Conservation (phyloP, 2,329 filamentous ascomycete species). For the Botrytis byssoidea region DNA sequence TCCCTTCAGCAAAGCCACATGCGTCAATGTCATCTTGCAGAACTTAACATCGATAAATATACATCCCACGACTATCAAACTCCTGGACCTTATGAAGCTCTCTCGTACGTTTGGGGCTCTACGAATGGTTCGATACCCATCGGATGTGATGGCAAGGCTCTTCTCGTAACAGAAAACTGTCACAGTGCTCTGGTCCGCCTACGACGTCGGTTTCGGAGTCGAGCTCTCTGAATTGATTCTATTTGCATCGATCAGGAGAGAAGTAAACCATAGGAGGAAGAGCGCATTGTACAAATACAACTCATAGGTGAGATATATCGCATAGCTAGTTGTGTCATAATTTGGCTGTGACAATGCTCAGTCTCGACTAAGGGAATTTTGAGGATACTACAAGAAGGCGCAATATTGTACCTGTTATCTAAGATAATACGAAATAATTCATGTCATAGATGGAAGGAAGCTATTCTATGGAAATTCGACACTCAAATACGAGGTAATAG, state of each 20-base stretch:
- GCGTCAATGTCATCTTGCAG: background rate
- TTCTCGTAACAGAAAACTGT: background rate
- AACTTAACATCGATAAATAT: background rate
- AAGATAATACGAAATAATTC: too few relatives aligned
- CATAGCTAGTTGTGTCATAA: background rate
- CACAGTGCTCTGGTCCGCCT: background rate
- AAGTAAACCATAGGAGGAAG: background rate
- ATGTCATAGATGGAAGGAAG: too few relatives aligned
- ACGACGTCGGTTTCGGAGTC: background rate
- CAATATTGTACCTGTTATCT: accelerated
- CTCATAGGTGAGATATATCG: background rate
- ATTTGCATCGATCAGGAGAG: background rate
- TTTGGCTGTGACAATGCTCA: background rate
- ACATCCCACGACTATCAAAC: background rate
- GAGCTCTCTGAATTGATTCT: background rate
- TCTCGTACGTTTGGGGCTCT: background rate
- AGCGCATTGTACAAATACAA: background rate
- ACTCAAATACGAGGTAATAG: background rate
- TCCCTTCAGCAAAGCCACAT: background rate
- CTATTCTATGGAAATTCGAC: background rate
- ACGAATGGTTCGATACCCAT: background rate
- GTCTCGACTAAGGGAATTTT: background rate
- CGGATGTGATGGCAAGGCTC: background rate
- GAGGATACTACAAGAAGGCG: background rate
- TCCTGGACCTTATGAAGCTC: background rate